Evolutionary conservation across 192 early-diverging fungal species (phyloP).

Genomic region (Pilobolus umbonatus): DNA sequence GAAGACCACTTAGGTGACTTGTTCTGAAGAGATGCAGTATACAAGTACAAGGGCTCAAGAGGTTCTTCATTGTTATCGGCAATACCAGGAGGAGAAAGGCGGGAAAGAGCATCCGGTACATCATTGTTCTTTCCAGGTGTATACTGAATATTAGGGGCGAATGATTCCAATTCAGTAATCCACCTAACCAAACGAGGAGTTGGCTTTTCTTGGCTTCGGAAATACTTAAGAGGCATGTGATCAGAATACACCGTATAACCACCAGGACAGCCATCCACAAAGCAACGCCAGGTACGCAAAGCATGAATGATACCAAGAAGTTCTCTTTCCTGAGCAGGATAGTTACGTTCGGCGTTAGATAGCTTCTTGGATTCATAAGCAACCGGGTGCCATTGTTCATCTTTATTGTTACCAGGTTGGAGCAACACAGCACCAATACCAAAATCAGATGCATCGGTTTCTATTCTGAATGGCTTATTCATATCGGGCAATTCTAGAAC

Average conservation of each 20-base stretch:
- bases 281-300: slow-evolving; percentile 15
- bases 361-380: slow-evolving; percentile 36
- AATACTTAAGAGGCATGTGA: slow-evolving; percentile 10
- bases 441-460: slow-evolving; percentile 7
- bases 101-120: slow-evolving; percentile 5
- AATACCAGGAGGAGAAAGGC: no score
- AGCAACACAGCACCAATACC: not conserved
- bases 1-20: no score
- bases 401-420: not conserved
- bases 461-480: not conserved
- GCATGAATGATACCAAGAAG: slow-evolving; percentile 2
- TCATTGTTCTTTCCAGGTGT: not conserved
- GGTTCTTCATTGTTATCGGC: no score
- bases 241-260: not conserved
- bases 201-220: not conserved
- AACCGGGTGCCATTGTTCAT: slow-evolving; percentile 9
- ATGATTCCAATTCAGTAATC: slow-evolving; percentile 5
- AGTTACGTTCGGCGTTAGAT: slow-evolving; percentile 20
- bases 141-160: slow-evolving; percentile 5
- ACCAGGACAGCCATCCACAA: slow-evolving; percentile 9
- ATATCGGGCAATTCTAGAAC: not conserved
- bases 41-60: no score
- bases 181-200: slow-evolving; percentile 2
- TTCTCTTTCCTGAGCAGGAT: slow-evolving; percentile 24
- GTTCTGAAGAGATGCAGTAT: no score